Evolutionary conservation across 768 basidiomycete species (phyloP).

Genomic region (Panaeolus cyanescens): DNA sequence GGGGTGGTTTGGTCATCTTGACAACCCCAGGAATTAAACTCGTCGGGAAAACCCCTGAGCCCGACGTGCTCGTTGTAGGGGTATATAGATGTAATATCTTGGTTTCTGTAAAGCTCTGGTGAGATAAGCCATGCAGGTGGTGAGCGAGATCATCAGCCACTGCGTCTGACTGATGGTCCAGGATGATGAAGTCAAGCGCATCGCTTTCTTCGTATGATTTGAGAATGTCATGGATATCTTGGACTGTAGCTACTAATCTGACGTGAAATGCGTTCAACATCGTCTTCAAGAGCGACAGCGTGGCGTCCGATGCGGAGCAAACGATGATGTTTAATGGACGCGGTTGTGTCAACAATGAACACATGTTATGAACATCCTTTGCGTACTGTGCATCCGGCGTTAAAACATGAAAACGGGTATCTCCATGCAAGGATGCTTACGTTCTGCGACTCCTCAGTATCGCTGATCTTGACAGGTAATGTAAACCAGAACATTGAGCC

Average conservation of each 20-base stretch:
- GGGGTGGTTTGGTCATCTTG: conserved; percentile 73
- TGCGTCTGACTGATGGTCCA: conserved; percentile 67
- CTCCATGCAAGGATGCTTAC: conserved; percentile 29
- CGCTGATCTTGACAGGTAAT: conserved; percentile 62
- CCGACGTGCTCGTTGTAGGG: conserved; percentile 61
- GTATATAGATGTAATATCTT: conserved; percentile 75
- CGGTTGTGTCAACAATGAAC: conserved; percentile 46
- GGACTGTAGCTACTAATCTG: conserved; percentile 40
- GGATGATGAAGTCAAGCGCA: conserved; percentile 62
- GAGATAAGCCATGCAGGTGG: conserved; percentile 42
- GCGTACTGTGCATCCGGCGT: conserved; percentile 34
- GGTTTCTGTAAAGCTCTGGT: conserved; percentile 46
- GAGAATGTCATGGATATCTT: conserved; percentile 48
- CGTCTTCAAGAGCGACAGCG: conserved; percentile 52
- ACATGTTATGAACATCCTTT: conserved; percentile 48
- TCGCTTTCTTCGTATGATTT: conserved; percentile 28
- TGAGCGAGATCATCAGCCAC: conserved; percentile 58
- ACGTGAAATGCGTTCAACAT: conserved; percentile 60
- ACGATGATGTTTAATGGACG: conserved; percentile 52
- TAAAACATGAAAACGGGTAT: conserved; percentile 1
- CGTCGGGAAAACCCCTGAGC: conserved; percentile 50
- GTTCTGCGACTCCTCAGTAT: conserved; percentile 58
- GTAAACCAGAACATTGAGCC: conserved; percentile 79
- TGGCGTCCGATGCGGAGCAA: conserved; percentile 60
- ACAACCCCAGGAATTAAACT: conserved; percentile 56